Base-by-base conservation (phyloP, 1,139 yeast species). In the Sugiyamaella paludigena region DNA sequence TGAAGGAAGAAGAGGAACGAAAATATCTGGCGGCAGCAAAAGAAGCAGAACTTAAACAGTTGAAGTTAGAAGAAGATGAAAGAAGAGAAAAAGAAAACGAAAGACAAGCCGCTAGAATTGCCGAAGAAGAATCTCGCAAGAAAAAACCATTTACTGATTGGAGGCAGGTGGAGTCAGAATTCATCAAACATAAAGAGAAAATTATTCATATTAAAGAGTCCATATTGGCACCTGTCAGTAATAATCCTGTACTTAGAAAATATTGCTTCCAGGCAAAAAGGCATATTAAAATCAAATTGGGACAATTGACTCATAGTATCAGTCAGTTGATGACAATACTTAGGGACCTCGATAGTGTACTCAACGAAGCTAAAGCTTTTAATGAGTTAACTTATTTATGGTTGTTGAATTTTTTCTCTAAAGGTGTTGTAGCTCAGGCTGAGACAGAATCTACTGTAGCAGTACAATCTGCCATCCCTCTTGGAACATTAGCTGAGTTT, bases 371-470 rank as follows among this genome's bases (percentile, higher is more conserved):
- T 0, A 71, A 73, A 45, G 48, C 57, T 15, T 46, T 55, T 1
- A 67, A 76, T 49, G 75, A 74, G 1, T 63, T 84, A 12, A 84
- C 83, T 0, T 84, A 72, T 60, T 68, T 76, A 36, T 91, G 95
- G 89, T 75, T 84, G 11, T 69, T 89, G 33, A 92, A 92, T 62
- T 85, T 84, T 60, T 77, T 85, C 33, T 85, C 96, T 7, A 92
- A 92, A 63, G 86, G 94, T 1, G 70, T 89, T 1, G 87, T 92
- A 1, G 81, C 86, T 36, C 98, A 94, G 68, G 95, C 97, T 1
- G 98, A 89, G 67, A 80, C 95, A 0, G 98, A 92, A 67, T 91
- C 88, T 10, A 77, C 86, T 5, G 95, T 87, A 0, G 80, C 84
- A 53, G 82, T 95, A 1, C 78, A 81, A 42, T 81, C 92, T 0